A percentile compares a stretch with the other conserved stretches of the same genome.
These are phyloP conservation scores for Acer yangbiense DNA, from an alignment of 345 rosid species.

Conservation along the genomic window DNA sequence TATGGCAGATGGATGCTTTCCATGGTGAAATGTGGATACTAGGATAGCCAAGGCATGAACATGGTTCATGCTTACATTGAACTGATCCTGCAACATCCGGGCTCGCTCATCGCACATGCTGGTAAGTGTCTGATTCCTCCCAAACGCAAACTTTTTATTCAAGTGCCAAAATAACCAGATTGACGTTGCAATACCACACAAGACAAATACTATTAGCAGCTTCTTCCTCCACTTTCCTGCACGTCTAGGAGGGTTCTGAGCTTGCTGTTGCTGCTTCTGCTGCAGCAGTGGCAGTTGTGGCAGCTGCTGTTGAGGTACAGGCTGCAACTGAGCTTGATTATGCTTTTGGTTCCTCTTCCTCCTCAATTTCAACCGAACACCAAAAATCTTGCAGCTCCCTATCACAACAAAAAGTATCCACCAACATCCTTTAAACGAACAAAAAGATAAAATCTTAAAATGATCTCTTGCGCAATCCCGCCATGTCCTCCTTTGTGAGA, in stretches of 20 bases:
- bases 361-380: conserved; percentile 32
- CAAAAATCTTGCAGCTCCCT: conserved; percentile 38
- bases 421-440: conserved; percentile 47
- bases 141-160: conserved; percentile 28
- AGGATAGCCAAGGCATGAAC: conserved; percentile 97
- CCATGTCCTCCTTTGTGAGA: conserved; percentile 22
- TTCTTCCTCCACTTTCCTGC: conserved; percentile 80
- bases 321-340: conserved; percentile 31
- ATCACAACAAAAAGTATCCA: conserved; percentile 47
- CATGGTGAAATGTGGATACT: conserved; percentile 96
- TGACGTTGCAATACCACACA: conserved; percentile 54
- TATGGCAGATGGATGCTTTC: conserved; percentile 83
- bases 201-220: conserved; percentile 49
- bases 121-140: conserved; percentile 68
- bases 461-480: conserved; percentile 25
- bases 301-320: conserved; percentile 37
- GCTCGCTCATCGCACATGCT: conserved; percentile 99
- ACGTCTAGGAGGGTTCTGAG: conserved; percentile 46
- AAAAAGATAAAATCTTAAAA: conserved; percentile 27
- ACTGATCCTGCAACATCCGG: conserved; percentile 97
- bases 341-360: conserved; percentile 34
- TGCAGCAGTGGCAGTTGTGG: conserved; percentile 36
- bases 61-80: conserved; percentile 96
- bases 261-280: conserved; percentile 59
- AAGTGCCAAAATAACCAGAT: conserved; percentile 65